These are phyloP conservation scores for Termitomyces sp. DNA, from an alignment of 1,284 basidiomycete species.

Conservation along the genomic window DNA sequence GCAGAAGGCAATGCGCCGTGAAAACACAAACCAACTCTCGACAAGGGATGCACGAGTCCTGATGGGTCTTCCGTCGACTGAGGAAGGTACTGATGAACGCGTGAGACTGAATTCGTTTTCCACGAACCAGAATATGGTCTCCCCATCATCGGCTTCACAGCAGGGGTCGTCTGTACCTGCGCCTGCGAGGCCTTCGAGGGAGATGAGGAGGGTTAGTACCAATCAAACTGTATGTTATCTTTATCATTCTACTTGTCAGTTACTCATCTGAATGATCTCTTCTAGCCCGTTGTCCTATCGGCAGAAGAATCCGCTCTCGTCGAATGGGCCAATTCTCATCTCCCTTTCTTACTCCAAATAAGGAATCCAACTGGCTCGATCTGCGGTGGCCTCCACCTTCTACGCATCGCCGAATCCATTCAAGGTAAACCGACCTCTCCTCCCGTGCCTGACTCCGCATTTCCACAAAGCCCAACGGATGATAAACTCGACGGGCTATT, in stretches of 20 bases:
- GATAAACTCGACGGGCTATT: constrained; percentile 88
- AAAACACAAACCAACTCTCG: constrained; percentile 89
- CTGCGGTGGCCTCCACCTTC: constrained; percentile 65
- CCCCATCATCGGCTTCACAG: background rate
- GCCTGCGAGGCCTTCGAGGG: constrained; percentile 63
- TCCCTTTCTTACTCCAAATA: constrained; percentile 68
- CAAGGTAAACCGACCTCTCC: constrained; percentile 63
- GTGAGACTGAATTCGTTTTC: constrained; percentile 53
- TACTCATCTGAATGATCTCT: constrained; percentile 7
- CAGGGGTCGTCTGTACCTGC: constrained; percentile 39
- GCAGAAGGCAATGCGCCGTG: constrained; percentile 82
- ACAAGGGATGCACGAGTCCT: constrained; percentile 80
- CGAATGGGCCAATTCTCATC: constrained; percentile 81
- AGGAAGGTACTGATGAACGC: constrained; percentile 40
- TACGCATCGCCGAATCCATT: constrained; percentile 73
- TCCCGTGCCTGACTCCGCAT: constrained; percentile 73
- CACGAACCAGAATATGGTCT: constrained; percentile 27
- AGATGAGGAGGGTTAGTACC: constrained; percentile 43
- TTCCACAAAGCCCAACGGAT: constrained; percentile 61
- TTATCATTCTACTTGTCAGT: constrained; percentile 7
- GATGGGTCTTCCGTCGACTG: constrained; percentile 54
- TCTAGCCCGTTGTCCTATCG: constrained; percentile 14
- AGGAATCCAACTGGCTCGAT: constrained; percentile 44
- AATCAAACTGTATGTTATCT: constrained; percentile 39
- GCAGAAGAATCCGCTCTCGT: constrained; percentile 53